Base-by-base conservation (phyloP, 2,329 filamentous ascomycete species). In the Ceratocystis variospora region DNA sequence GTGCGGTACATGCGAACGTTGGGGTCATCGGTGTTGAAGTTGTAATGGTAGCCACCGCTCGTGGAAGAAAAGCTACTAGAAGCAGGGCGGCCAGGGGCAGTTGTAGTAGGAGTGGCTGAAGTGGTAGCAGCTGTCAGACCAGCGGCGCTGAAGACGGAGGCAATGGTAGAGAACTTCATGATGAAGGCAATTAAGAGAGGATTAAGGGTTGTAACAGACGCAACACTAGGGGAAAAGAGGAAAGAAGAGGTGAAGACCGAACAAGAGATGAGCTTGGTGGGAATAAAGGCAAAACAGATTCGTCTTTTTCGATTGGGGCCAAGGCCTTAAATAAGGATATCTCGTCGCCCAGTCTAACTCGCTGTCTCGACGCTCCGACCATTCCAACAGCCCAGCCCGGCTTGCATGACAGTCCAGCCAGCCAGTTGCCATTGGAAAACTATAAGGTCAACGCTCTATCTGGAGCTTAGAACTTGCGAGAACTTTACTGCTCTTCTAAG, bases 161-260 rank as follows among this genome's bases (percentile, higher is more conserved):
- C 3, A 6, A 53, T 37, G 10, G 62, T 41, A 33, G 22, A 12
- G 31, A 64, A 41, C 46, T 64, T 64, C 62, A 64, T 64, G 22
- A 7, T 41, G 46, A 55, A 55, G 28, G 5, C 28, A 25, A 59
- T 59, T 41, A 33, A 33, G 15, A 22, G 31, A 19, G 4, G 12
- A 28, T 44, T 22, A 10, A 41, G 37, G 37, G 37, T 41, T 41
- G 37, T 41, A 64, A 28, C 5, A 44, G 31, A n/a, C 55, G 25
- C 31, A 59, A 59, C 25, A 59, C 55, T 59, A 5, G 31, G n/a
- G 17, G 12, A 41, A 41, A 41, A 41, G 37, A 41, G 3, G 4
- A 25, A 53, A 3, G n/a, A 53, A 37, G 25, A 8, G 33, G 53
- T 59, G 28, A 59, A 59, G 53, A 59, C 53, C 53, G 8, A 59